Evolutionary conservation across 768 basidiomycete species (phyloP).

Genomic region (Amanita pseudoporphyria): DNA sequence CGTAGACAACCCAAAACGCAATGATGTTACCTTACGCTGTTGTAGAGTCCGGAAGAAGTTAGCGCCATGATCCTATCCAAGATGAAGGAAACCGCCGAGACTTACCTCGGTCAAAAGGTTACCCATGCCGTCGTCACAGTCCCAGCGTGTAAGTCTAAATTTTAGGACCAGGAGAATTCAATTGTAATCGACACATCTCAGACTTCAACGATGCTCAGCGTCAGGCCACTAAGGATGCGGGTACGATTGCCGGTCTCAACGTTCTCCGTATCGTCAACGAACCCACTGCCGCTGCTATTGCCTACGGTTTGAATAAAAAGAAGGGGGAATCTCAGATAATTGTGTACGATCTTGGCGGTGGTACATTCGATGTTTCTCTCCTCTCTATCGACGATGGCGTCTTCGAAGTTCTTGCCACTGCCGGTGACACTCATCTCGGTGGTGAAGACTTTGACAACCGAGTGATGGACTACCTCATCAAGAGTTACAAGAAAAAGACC

Average conservation of each 20-base stretch:
- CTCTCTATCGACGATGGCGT: conserved; percentile 92
- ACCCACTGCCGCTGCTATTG: conserved; percentile 94
- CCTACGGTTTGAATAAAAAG: conserved; percentile 97
- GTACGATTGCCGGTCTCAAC: conserved; percentile 87
- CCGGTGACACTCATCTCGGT: conserved; percentile 91
- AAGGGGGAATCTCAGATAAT: conserved; percentile 91
- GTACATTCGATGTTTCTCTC: conserved; percentile 98
- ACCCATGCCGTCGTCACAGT: conserved; percentile 98
- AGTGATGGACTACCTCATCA: conserved; percentile 83
- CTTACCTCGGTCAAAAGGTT: conserved; percentile 92
- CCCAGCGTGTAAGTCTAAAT: conserved; percentile 67
- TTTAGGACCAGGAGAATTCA: neutral
- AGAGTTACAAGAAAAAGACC: conserved; percentile 87
- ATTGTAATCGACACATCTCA: conserved; percentile 18
- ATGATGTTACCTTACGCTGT: neutral
- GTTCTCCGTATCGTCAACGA: conserved; percentile 98
- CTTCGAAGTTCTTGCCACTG: conserved; percentile 83
- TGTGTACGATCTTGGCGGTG: conserved; percentile 97
- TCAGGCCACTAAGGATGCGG: conserved; percentile 98
- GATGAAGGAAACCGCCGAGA: conserved; percentile 99
- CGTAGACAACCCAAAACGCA: conserved; percentile 20
- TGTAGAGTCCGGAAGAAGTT: conserved; percentile 88
- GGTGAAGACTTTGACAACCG: conserved; percentile 96
- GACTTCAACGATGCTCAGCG: conserved; percentile 99
- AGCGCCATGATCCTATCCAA: conserved; percentile 92